Conservation (phyloP, 140 eudicot genomes). For the Ambrosia hybrid region DNA sequence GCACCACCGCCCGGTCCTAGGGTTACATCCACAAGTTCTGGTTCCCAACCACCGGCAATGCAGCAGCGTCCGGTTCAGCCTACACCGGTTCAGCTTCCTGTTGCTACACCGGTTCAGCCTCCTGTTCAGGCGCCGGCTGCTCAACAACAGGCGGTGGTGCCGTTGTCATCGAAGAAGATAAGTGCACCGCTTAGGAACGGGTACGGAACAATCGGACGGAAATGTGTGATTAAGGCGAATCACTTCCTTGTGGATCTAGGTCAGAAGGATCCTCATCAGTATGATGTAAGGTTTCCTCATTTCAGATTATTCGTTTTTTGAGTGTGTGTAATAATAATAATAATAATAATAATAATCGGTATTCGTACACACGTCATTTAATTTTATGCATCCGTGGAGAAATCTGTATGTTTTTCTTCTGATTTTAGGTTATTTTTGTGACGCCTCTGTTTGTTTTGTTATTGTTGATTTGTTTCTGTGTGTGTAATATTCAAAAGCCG, state of each 20-base stretch:
- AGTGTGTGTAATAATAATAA: neutral
- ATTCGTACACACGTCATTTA: neutral
- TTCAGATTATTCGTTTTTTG: neutral
- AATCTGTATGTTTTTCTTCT: neutral
- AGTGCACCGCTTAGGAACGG: slow-evolving; percentile 52
- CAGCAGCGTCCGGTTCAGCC: slow-evolving; percentile 4
- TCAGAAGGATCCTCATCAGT: slow-evolving; percentile 53
- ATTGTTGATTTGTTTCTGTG: too few relatives aligned
- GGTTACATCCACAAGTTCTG: neutral
- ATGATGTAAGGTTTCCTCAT: slow-evolving; percentile 53
- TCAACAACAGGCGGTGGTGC: slow-evolving; percentile 22
- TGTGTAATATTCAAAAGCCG: too few relatives aligned
- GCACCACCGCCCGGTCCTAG: slow-evolving; percentile 4
- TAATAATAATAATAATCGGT: neutral
- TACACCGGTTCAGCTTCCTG: neutral
- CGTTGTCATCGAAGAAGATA: slow-evolving; percentile 45
- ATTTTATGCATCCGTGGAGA: neutral
- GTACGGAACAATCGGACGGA: slow-evolving; percentile 44
- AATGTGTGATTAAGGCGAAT: slow-evolving; percentile 53
- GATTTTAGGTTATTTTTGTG: too few relatives aligned
- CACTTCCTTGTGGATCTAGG: slow-evolving; percentile 65
- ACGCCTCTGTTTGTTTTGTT: too few relatives aligned
- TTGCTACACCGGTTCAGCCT: neutral
- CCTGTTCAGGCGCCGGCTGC: slow-evolving; percentile 5
- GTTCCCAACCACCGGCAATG: slow-evolving; percentile 28